phyloP scores from a whole-genome alignment of 228 moss, liverwort and hornwort species.

The Sphagnum magellanicum region DNA sequence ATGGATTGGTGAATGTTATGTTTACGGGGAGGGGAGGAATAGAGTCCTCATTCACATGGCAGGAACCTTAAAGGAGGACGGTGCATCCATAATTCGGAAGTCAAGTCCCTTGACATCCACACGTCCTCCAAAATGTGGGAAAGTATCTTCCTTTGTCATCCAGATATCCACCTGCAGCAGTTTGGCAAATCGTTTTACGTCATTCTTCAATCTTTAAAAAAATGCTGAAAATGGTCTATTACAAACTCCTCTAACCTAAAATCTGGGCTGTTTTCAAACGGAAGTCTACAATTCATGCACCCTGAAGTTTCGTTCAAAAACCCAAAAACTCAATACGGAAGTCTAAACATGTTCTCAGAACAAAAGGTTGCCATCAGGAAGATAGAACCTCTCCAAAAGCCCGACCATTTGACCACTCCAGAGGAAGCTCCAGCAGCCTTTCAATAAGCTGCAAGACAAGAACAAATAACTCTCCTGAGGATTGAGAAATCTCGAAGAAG shows the following conservation, averaged over 20 bases:
- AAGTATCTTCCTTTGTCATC: slow-evolving; percentile 88
- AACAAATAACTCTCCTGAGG: background rate
- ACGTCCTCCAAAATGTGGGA: slow-evolving; percentile 94
- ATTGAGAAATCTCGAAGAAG: background rate
- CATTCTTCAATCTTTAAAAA: background rate
- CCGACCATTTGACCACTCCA: slow-evolving; percentile 88
- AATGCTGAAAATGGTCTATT: background rate
- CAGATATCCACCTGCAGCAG: slow-evolving; percentile 65
- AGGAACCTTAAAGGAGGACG: slow-evolving; percentile 71
- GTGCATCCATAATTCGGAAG: slow-evolving; percentile 86
- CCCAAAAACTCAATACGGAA: too few relatives aligned
- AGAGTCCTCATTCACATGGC: too few relatives aligned
- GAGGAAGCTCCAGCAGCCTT: slow-evolving; percentile 85
- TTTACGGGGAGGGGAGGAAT: too few relatives aligned
- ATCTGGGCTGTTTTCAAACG: too few relatives aligned
- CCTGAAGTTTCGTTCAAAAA: too few relatives aligned
- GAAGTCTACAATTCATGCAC: too few relatives aligned
- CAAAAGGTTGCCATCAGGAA: background rate
- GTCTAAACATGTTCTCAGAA: too few relatives aligned
- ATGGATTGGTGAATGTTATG: too few relatives aligned
- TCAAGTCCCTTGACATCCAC: slow-evolving; percentile 79
- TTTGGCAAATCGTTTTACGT: background rate
- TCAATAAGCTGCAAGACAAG: slow-evolving; percentile 73
- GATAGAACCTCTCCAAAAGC: slow-evolving; percentile 89
- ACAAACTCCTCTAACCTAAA: too few relatives aligned